Conservation (phyloP, 2,329 filamentous ascomycete genomes). For the Malbranchea cinnamomea region DNA sequence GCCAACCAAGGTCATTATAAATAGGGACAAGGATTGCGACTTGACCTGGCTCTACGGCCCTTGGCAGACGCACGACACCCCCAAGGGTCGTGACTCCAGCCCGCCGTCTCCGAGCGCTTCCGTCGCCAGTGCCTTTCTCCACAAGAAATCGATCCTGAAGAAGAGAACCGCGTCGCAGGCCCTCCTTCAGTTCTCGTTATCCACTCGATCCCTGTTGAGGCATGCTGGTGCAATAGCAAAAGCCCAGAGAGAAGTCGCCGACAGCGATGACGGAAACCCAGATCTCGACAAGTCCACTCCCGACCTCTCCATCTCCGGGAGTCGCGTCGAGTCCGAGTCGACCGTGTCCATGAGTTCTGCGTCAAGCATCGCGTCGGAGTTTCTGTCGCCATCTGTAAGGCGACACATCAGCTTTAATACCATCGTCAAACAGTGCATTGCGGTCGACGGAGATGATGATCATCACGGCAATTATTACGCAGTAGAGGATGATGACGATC, state of each 20-base stretch:
- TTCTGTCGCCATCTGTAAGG: slow-evolving; percentile 47
- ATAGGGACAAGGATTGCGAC: slow-evolving; percentile 89
- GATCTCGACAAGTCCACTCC: slow-evolving; percentile 48
- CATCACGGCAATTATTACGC: slow-evolving; percentile 21
- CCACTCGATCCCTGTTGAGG: slow-evolving; percentile 75
- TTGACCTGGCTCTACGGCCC: slow-evolving; percentile 97
- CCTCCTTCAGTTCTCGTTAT: slow-evolving; percentile 80
- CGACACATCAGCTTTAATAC: slow-evolving; percentile 95
- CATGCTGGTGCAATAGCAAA: slow-evolving; percentile 77
- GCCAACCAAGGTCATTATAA: too few relatives aligned
- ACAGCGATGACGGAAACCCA: too few relatives aligned
- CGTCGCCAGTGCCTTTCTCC: slow-evolving; percentile 49
- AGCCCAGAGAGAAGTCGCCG: slow-evolving; percentile 53
- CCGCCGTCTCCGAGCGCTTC: slow-evolving; percentile 41
- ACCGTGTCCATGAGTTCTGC: slow-evolving; percentile 14
- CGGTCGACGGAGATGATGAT: slow-evolving; percentile 51
- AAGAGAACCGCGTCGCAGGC: slow-evolving; percentile 93
- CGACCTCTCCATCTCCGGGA: slow-evolving; percentile 50
- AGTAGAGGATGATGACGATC: slow-evolving; percentile 40
- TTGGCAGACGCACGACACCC: slow-evolving; percentile 55
- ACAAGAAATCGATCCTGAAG: slow-evolving; percentile 83
- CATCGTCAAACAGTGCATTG: slow-evolving; percentile 89
- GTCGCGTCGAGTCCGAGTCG: slow-evolving; percentile 42
- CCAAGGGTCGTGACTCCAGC: slow-evolving; percentile 31
- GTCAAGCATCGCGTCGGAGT: slow-evolving; percentile 44